Conservation (phyloP, 2,329 filamentous ascomycete genomes). For the Colletotrichum tofieldiae region DNA sequence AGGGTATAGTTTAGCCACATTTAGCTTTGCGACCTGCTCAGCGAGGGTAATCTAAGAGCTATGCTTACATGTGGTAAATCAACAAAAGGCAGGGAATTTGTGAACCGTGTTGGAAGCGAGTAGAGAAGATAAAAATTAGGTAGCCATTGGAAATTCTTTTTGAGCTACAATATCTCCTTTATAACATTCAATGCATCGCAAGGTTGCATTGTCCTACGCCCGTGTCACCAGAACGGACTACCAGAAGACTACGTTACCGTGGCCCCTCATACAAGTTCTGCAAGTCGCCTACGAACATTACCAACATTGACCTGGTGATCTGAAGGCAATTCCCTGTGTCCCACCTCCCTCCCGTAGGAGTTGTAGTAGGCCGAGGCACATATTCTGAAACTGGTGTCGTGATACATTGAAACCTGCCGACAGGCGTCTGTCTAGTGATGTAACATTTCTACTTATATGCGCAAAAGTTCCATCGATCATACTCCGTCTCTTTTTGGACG, state of each 20-base stretch:
- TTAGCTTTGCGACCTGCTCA: neutral
- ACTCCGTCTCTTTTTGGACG: too few relatives aligned
- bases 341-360: neutral
- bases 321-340: neutral
- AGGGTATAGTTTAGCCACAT: too few relatives aligned
- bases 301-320: neutral
- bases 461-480: too few relatives aligned
- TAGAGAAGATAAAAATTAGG: neutral
- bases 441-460: too few relatives aligned
- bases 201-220: neutral
- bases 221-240: too few relatives aligned
- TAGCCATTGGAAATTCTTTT: fast-evolving
- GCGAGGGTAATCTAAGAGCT: too few relatives aligned
- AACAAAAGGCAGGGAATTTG: neutral
- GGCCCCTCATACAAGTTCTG: neutral
- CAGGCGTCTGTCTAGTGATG: too few relatives aligned
- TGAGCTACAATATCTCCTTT: neutral
- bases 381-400: neutral
- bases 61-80: neutral
- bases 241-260: neutral
- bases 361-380: neutral
- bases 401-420: too few relatives aligned
- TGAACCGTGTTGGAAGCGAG: fast-evolving
- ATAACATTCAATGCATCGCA: neutral
- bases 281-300: neutral